Evolutionary conservation across 169 alveolate species (phyloP), one percentile per base, ranked within the genome.

Genomic region (Miamiensis avidus): DNA sequence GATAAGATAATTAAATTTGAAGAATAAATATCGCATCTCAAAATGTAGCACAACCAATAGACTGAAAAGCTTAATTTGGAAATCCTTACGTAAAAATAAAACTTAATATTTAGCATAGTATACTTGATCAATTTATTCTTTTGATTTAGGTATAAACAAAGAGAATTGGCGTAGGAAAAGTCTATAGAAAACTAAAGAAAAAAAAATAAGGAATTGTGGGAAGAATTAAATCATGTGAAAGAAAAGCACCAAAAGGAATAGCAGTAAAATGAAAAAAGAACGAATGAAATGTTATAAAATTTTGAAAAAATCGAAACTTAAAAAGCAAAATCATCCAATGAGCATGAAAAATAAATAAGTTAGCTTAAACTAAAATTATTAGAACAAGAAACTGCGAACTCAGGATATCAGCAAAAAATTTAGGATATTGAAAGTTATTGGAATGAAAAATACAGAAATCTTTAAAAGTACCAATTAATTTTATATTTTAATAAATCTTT

Each of bases 1-100:
- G 82, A 77, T 32, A 77, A 77, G 30, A 33, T 77, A 27, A 77
- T 33, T 11, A 29, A 33, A 0, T 33, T 77, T 26, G 82, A 77
- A 77, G 82, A 77, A 1, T 34, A 77, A n/a, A 31, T 77, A 31
- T 69, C 34, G 4, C 34, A 31, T 33, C 15, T 33, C 31, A 87
- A 88, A 83, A 88, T 87, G 65, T 89, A 88, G n/a, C 92, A 88
- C 76, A 87, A 88, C 78, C 79, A 88, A 88, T 76, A 82, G 88
- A 82, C 78, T 1, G 75, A 87, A 83, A 82, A 82, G 78, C 76
- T 88, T 29, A 88, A 88, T 79, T 87, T 83, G 34, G 92, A 88
- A 73, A 83, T 82, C 34, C 78, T 72, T 0, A 81, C 78, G 79
- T 83, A 78, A 78, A 87, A 82, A 78, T 82, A 82, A 72, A 82